phyloP scores from a whole-genome alignment of 2,329 filamentous ascomycete genomes.

The Paecilomyces dactylethromorphus region DNA sequence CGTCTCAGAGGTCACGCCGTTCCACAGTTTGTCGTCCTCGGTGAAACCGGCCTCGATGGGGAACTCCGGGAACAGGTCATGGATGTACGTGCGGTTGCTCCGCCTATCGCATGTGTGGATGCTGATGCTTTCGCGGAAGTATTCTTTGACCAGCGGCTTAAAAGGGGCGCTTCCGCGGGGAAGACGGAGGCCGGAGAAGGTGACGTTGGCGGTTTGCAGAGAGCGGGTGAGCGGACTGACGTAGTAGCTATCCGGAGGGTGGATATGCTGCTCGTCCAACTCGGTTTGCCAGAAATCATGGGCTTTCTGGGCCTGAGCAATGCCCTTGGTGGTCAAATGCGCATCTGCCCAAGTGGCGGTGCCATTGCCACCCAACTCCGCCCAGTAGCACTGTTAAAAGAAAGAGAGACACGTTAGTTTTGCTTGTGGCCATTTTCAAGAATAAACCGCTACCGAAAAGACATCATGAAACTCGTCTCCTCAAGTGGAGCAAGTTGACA shows the following conservation, averaged over 20 bases:
- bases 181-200: constrained; percentile 43
- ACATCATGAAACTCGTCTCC: too few species aligned
- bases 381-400: constrained; percentile 48
- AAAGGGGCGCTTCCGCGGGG: constrained; percentile 38
- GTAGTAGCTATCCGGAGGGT: constrained; percentile 49
- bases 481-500: not conserved
- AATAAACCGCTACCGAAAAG: too few species aligned
- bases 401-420: not conserved
- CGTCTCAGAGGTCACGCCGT: constrained; percentile 42
- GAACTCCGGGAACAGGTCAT: constrained; percentile 42
- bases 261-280: constrained; percentile 41
- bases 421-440: not conserved
- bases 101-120: constrained; percentile 57
- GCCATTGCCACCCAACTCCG: constrained; percentile 48
- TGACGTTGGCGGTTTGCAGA: constrained; percentile 49
- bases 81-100: constrained; percentile 42
- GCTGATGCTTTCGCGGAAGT: constrained; percentile 51
- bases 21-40: constrained; percentile 51
- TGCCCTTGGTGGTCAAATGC: constrained; percentile 45
- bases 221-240: constrained; percentile 52
- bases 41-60: constrained; percentile 47
- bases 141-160: constrained; percentile 49
- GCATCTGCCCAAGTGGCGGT: constrained; percentile 53
- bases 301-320: constrained; percentile 41
- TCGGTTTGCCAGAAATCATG: constrained; percentile 45